A percentile compares a stretch with the other conserved stretches of the same genome.
These are phyloP conservation scores for Schwanniomyces polymorphus DNA, from an alignment of 805 yeast species.

Conservation along the genomic window DNA sequence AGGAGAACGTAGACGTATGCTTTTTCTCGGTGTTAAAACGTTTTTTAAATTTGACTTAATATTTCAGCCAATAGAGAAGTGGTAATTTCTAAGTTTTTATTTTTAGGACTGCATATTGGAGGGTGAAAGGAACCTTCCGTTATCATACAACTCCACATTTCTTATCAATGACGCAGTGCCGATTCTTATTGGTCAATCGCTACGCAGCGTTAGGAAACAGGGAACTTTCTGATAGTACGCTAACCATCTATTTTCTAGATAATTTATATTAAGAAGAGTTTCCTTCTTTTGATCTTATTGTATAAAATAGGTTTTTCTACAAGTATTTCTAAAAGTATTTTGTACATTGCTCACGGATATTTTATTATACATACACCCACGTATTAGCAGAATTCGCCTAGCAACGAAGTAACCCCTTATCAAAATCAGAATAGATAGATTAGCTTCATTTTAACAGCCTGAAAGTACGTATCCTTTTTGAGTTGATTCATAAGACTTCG, in stretches of 20 bases:
- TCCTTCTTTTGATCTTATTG: neutral
- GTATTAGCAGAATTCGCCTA: neutral
- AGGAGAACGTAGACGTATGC: too few relatives aligned
- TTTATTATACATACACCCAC: neutral
- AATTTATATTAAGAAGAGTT: neutral
- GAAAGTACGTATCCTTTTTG: neutral
- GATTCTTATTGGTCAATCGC: neutral
- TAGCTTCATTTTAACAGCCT: neutral
- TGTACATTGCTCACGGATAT: neutral
- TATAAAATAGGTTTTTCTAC: neutral
- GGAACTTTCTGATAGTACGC: neutral
- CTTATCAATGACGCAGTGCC: neutral
- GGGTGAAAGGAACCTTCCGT: neutral
- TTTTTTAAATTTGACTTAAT: neutral
- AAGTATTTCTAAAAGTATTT: too few relatives aligned
- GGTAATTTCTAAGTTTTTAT: neutral
- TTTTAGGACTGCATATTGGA: neutral
- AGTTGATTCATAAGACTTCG: neutral
- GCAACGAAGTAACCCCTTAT: neutral
- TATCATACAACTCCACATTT: neutral
- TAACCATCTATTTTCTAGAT: neutral
- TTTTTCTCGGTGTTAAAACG: neutral
- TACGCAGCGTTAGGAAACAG: neutral
- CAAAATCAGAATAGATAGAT: neutral
- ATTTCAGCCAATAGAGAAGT: neutral